Evolutionary conservation across 257 asterid species (phyloP).

Genomic region (Solanum habrochaites): DNA sequence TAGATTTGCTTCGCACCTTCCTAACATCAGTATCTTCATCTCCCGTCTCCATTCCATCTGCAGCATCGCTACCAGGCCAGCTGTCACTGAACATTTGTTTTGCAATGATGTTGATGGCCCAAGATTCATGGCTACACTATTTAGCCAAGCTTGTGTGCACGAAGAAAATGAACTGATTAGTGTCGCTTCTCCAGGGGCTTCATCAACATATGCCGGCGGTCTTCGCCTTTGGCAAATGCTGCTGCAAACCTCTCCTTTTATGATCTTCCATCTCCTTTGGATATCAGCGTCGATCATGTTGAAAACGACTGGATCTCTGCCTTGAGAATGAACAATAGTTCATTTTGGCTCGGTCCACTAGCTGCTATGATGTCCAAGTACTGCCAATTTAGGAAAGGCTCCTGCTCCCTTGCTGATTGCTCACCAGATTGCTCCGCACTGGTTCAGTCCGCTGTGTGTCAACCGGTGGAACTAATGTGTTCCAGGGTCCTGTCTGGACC

Average conservation of each 20-base stretch:
- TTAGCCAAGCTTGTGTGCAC: not conserved
- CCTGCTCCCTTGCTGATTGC: not conserved
- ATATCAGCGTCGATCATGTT: not conserved
- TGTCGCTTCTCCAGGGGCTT: not conserved
- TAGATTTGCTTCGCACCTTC: not conserved
- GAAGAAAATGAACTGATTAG: not conserved
- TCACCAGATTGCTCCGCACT: not conserved
- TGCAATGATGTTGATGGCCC: not conserved
- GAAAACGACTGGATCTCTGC: not conserved
- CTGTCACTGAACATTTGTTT: not conserved
- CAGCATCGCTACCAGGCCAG: not conserved
- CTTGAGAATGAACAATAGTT: not conserved
- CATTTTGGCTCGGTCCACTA: not conserved
- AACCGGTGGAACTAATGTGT: not conserved
- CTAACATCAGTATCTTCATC: not conserved
- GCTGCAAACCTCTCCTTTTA: not conserved
- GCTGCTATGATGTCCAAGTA: not conserved
- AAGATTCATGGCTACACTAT: not conserved
- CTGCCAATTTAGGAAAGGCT: not conserved
- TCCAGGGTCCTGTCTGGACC: not conserved
- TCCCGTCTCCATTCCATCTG: not conserved
- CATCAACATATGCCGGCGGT: not conserved
- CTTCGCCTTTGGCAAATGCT: not conserved
- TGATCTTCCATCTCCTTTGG: not conserved
- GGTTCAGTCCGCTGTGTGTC: not conserved